phyloP scores from a whole-genome alignment of 257 asterid genomes.

The Solanum rostratum region DNA sequence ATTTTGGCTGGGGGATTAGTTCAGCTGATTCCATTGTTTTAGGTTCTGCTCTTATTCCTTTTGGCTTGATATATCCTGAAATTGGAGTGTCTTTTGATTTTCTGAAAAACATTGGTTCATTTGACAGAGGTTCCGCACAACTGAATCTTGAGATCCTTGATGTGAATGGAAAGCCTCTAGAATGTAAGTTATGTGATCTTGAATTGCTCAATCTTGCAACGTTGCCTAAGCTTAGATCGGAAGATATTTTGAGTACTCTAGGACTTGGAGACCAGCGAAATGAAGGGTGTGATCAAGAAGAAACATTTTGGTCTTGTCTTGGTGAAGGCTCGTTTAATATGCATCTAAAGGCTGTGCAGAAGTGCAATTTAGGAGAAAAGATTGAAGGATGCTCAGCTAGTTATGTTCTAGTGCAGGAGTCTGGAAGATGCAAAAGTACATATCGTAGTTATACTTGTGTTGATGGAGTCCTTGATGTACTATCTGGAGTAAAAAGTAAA shows the following conservation, averaged over 20 bases:
- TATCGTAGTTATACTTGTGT: constrained; percentile 24
- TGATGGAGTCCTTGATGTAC: constrained; percentile 50
- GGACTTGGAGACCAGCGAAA: constrained; percentile 26
- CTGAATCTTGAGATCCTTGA: constrained; percentile 58
- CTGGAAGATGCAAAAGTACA: constrained; percentile 23
- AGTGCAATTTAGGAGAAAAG: constrained; percentile 16
- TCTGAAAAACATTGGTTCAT: constrained; percentile 12
- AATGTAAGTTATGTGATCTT: constrained; percentile 64
- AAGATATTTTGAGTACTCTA: constrained; percentile 11
- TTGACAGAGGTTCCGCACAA: constrained; percentile 28
- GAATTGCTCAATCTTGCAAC: constrained; percentile 42
- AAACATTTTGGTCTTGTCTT: constrained; percentile 16
- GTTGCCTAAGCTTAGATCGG: constrained; percentile 15
- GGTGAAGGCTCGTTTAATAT: constrained; percentile 38
- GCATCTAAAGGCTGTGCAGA: constrained; percentile 46
- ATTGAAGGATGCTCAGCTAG: constrained; percentile 21
- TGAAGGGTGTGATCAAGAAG: constrained; percentile 13
- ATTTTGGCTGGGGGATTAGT: constrained; percentile 72
- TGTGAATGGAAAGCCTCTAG: constrained; percentile 60
- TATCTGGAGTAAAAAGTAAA: constrained; percentile 44
- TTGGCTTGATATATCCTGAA: constrained; percentile 67
- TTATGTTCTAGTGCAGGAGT: constrained; percentile 45
- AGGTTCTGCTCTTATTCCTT: constrained; percentile 71
- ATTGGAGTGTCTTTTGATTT: constrained; percentile 36
- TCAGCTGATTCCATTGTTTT: constrained; percentile 52